Base-by-base conservation (phyloP, 75 land plant species). In the Adiantum capillusveneris region DNA sequence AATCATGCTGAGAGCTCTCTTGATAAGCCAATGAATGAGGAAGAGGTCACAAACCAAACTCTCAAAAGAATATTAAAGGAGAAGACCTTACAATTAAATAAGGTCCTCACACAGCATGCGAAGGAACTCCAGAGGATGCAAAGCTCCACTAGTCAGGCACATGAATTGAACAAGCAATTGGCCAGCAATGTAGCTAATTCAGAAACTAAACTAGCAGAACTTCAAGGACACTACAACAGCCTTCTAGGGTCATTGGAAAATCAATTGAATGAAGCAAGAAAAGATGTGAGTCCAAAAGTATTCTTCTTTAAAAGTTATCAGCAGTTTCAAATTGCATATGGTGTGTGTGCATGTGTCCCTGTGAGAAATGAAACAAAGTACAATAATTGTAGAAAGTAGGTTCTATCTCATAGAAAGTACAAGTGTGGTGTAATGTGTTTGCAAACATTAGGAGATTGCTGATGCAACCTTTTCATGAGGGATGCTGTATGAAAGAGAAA, bases 181-280 rank as follows among this genome's bases (percentile, higher is more conserved):
- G 55, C 25, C 5, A 53, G 55, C 14, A 53, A 25, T 53, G 6
- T 53, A 26, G 55, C 55, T 27, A 53, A 1, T 24, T 24, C 55
- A 53, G 55, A 53, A 26, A 14, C 55, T 6, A 53, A 53, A 24
- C 28, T 53, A 24, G 18, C 55, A 53, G 55, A 53, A 53, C 2
- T 53, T 26, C 55, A 53, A 53, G 25, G 3, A 53, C 29, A 53
- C 14, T 53, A 53, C 25, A 27, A 53, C 25, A 27, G 55, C 29
- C 29, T 53, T 5, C 29, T 53, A 24, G 28, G 27, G 25, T 46
- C 50, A 6, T n/a, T 21, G 22, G 55, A 53, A 26, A 24, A 24
- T 53, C 55, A 53, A 25, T 26, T 53, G 25, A 53, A 25, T 11
- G 55, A 53, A 3, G 55, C 55, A 25, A 11, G 13, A 53, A 26